Evolutionary conservation across 2,329 filamentous ascomycete species (phyloP), one percentile per base, ranked within the genome.

Genomic region (Colletotrichum sp.): DNA sequence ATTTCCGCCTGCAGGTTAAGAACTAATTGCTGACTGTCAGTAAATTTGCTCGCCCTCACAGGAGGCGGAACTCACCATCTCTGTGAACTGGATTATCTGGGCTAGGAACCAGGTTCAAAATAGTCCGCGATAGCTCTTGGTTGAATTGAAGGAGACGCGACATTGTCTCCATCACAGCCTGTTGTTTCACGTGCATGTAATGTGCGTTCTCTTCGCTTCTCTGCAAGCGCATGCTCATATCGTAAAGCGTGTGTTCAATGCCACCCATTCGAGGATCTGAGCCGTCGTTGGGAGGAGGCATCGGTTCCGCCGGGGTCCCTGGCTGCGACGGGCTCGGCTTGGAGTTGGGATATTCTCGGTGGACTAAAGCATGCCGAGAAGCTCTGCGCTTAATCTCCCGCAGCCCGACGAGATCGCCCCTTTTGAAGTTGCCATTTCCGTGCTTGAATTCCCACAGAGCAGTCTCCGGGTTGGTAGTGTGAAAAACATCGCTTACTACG

Each of bases 371-470:
- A 86, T 99, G 97, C 77, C 97, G 91, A 44, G 96, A 99, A 21
- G 97, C 96, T 76, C 97, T 92, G 77, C 97, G 94, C 85, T 98
- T 98, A 85, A 99, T 99, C 83, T 99, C 97, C 59, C 97, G 92
- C 77, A 99, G 87, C 9, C 96, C 96, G 67, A 96, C 93, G 28
- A 99, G 88, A 84, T 99, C 96, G 49, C 97, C 97, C 78, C 96
- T 93, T 85, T 98, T 99, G 88, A 99, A 99, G 84, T 95, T 99
- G 69, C 96, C 96, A 81, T 96, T 98, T 69, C 97, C 97, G 82
- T 99, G 97, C 85, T 98, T 99, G 85, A 99, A 99, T 83, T 99
- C 97, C 97, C 97, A 99, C 34, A 99, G 88, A 1, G 96, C 96
- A 24, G 96, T 96, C 82, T 99, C 97, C 15, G 96, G 96, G 59